A percentile compares a stretch with the other conserved stretches of the same genome.
Conservation (phyloP, 768 basidiomycete species). For the Phlebiopsis flavidoalba region DNA sequence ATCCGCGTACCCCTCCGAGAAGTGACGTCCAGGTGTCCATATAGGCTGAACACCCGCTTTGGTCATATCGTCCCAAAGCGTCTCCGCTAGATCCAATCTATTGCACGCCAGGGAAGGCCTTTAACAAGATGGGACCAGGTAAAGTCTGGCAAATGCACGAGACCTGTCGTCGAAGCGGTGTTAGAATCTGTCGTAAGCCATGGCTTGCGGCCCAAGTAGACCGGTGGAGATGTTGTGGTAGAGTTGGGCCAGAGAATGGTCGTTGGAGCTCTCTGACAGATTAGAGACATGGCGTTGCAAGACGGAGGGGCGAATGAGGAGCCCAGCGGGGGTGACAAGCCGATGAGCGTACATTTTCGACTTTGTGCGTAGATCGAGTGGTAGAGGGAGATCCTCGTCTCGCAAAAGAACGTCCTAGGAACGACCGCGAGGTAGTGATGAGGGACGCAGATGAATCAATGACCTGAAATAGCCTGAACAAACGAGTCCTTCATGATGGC, state of each 20-base stretch:
- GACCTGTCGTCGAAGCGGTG: conserved; percentile 30
- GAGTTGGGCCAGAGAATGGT: conserved; percentile 34
- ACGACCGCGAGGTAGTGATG: conserved; percentile 29
- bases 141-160: conserved; percentile 49
- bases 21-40: conserved; percentile 67
- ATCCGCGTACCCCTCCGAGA: conserved; percentile 55
- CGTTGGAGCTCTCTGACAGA: conserved; percentile 33
- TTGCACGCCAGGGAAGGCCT: conserved; percentile 55
- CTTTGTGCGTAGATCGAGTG: conserved; percentile 34
- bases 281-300: conserved; percentile 47
- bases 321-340: conserved; percentile 43
- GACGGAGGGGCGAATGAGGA: conserved; percentile 44
- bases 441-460: background rate
- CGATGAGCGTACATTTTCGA: conserved; percentile 41
- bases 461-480: conserved; percentile 14
- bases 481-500: conserved; percentile 58
- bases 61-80: conserved; percentile 66
- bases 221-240: conserved; percentile 50
- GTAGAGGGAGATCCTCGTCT: conserved; percentile 24
- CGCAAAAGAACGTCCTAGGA: conserved; percentile 35
- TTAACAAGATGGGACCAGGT: conserved; percentile 64
- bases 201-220: conserved; percentile 42
- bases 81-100: conserved; percentile 50
- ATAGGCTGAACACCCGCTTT: conserved; percentile 42
- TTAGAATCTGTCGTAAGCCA: conserved; percentile 47